These are phyloP conservation scores for Alternaria arborescens DNA, from an alignment of 2,329 filamentous ascomycete species.

Conservation along the genomic window DNA sequence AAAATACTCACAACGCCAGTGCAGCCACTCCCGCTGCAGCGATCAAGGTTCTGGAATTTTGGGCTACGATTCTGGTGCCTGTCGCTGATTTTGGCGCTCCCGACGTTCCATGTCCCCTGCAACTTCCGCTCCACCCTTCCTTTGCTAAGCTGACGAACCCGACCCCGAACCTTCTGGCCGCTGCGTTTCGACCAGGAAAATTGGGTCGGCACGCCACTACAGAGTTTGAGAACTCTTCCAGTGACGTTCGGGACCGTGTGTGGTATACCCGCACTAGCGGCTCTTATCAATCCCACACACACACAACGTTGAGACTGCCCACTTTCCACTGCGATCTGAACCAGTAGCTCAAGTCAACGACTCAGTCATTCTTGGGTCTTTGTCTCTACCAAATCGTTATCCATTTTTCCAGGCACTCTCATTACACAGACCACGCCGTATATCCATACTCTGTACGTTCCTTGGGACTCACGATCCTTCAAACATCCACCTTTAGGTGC, in stretches of 20 bases:
- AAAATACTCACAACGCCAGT: constrained; percentile 28
- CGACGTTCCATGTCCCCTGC: constrained; percentile 30
- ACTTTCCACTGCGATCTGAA: constrained; percentile 8
- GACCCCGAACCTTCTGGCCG: constrained; percentile 46
- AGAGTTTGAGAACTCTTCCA: constrained; percentile 25
- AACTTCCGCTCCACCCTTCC: constrained; percentile 31
- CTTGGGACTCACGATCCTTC: constrained; percentile 25
- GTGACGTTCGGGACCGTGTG: constrained; percentile 21
- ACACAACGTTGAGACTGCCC: constrained; percentile 2
- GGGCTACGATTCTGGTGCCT: constrained; percentile 25
- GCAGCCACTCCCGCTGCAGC: constrained; percentile 41
- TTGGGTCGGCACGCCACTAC: constrained; percentile 30
- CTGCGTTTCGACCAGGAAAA: constrained; percentile 33
- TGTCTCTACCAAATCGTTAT: not conserved
- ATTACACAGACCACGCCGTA: constrained; percentile 19
- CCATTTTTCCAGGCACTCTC: not conserved
- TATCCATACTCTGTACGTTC: constrained; percentile 31
- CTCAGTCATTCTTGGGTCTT: not conserved
- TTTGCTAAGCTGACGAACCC: constrained; percentile 39
- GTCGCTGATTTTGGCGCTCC: constrained; percentile 31
- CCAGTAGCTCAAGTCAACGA: not conserved
- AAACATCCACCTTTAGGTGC: constrained; percentile 29
- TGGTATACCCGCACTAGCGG: constrained; percentile 23
- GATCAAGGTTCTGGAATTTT: constrained; percentile 24
- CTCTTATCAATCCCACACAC: constrained; percentile 32